These are phyloP conservation scores for Pyricularia grisea DNA, from an alignment of 2,329 filamentous ascomycete genomes.

Conservation along the genomic window DNA sequence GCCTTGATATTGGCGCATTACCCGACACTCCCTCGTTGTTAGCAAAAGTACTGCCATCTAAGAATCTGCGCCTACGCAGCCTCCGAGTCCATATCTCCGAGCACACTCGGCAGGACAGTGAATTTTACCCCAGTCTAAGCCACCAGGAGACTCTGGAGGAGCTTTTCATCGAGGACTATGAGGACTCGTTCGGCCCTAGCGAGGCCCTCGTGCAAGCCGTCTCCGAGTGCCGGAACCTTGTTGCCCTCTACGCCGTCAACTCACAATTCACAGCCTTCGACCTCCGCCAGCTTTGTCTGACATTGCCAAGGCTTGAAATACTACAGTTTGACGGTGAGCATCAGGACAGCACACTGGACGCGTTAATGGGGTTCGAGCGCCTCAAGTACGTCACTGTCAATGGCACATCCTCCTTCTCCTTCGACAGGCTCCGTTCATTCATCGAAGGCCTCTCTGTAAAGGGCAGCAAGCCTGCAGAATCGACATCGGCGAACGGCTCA, in stretches of 20 bases:
- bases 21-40: constrained; percentile 42
- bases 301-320: constrained; percentile 40
- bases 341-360: constrained; percentile 30
- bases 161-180: constrained; percentile 13
- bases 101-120: constrained; percentile 31
- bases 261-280: constrained; percentile 40
- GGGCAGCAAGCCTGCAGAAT: neutral
- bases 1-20: constrained; percentile 40
- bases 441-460: constrained; percentile 23
- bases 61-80: constrained; percentile 32
- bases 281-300: constrained; percentile 33
- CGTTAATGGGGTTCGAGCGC: constrained; percentile 25
- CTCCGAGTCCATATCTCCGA: constrained; percentile 32
- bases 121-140: constrained; percentile 42
- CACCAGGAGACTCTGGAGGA: constrained; percentile 35
- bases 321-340: constrained; percentile 47
- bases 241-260: constrained; percentile 40
- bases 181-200: constrained; percentile 4
- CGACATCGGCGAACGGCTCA: neutral
- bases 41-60: constrained; percentile 30
- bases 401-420: constrained; percentile 45
- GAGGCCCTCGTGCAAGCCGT: constrained; percentile 25
- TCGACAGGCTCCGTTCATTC: constrained; percentile 34
- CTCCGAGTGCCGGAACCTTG: constrained; percentile 39
- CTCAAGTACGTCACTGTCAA: constrained; percentile 44